Conservation (phyloP, 768 basidiomycete genomes). For the Aureoboletus auriporus region DNA sequence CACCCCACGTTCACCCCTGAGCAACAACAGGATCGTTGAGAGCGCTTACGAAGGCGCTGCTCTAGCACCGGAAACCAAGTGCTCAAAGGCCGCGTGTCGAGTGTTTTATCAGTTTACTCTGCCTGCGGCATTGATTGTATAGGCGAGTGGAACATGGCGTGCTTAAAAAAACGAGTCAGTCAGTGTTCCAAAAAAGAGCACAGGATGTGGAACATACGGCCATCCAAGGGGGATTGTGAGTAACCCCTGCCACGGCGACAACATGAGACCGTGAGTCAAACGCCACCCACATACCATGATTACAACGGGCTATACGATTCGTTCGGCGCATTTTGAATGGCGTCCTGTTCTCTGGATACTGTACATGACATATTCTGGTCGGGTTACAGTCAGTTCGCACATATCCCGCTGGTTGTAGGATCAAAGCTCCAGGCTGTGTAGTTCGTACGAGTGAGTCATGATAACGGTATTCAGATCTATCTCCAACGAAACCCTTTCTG, state of each 20-base stretch:
- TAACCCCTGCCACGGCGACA: neutral
- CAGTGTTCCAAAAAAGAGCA: constrained; percentile 46
- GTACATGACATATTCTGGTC: constrained; percentile 41
- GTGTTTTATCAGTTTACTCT: constrained; percentile 42
- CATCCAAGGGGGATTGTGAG: constrained; percentile 39
- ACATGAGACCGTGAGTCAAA: neutral
- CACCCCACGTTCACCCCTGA: too few species aligned
- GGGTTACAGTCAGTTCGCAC: constrained; percentile 37
- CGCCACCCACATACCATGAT: constrained; percentile 1
- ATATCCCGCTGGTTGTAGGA: constrained; percentile 12
- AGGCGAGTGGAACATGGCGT: constrained; percentile 36
- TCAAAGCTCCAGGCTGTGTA: neutral
- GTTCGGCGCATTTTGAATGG: constrained; percentile 56
- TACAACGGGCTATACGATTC: constrained; percentile 41
- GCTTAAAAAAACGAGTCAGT: constrained; percentile 47
- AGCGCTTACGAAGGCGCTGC: neutral
- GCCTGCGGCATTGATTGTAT: constrained; percentile 37
- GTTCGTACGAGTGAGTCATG: neutral
- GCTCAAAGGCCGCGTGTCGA: too few species aligned
- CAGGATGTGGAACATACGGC: constrained; percentile 41
- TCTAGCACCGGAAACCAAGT: too few species aligned
- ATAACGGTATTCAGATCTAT: constrained; percentile 38
- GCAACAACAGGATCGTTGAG: neutral
- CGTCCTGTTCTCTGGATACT: constrained; percentile 45
- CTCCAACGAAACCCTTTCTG: constrained; percentile 55